Conservation (phyloP, 305 asterid species). For the Plantago lanceolata region DNA sequence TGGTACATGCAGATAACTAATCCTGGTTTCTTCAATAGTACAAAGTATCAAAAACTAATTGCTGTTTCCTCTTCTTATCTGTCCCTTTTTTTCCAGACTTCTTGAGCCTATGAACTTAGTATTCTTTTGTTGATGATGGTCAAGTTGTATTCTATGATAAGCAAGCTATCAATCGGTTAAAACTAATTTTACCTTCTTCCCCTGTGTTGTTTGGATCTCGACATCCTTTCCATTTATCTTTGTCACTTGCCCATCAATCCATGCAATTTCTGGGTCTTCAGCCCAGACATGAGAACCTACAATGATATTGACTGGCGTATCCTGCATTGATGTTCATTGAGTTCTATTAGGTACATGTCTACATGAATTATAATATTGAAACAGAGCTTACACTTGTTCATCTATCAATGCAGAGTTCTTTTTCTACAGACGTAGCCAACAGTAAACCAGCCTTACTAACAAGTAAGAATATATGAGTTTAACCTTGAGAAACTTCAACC, state of each 20-base stretch:
- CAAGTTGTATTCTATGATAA: background rate
- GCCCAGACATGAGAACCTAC: conserved; percentile 87
- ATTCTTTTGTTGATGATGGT: conserved; percentile 3
- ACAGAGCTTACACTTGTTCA: background rate
- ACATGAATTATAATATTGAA: conserved; percentile 6
- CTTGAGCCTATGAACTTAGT: background rate
- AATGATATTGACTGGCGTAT: conserved; percentile 55
- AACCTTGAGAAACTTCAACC: conserved; percentile 20
- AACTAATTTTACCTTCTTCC: conserved; percentile 49
- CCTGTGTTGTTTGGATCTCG: conserved; percentile 61
- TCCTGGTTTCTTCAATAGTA: background rate
- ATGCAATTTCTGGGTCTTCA: conserved; percentile 64
- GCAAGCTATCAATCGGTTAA: conserved; percentile 16
- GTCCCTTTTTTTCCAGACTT: conserved; percentile 2
- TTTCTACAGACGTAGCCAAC: conserved; percentile 1
- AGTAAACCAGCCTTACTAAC: background rate
- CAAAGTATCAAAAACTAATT: background rate
- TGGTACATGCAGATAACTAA: background rate
- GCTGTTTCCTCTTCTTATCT: background rate
- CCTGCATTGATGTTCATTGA: conserved; percentile 44
- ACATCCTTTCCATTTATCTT: conserved; percentile 56
- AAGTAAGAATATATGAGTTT: conserved; percentile 6
- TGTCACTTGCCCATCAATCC: conserved; percentile 70
- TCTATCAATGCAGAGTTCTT: conserved; percentile 12
- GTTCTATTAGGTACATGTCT: conserved; percentile 14